Base-by-base conservation (phyloP, 106 monocot species). In the Phalaenopsis aphrodite region DNA sequence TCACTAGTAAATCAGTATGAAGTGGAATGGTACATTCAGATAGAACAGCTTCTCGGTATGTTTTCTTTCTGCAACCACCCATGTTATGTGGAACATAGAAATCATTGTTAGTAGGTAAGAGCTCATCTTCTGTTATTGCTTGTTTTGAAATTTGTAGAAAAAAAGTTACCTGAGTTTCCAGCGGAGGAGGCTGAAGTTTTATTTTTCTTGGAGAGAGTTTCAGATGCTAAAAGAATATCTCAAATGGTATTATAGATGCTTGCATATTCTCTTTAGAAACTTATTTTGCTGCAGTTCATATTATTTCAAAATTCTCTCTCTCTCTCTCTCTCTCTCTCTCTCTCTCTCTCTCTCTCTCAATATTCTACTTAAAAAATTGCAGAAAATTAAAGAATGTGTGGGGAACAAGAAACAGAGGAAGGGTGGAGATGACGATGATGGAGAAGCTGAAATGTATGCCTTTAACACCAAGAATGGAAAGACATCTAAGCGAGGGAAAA, bases 1-100 rank as follows among this genome's bases (percentile, higher is more conserved):
- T 90, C 96, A 18, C 79, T 97, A 48, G 93, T 97, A 43, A 97
- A 90, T 75, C 95, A 95, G 82, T 95, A 95, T 24, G 95, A 95
- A 56, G 85, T 89, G 6, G 91, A 88, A 78, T 95, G 89, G 89
- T 95, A 84, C 81, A 55, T 86, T 46, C 87, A 84, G 46, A 96
- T 96, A 43, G 96, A 96, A 82, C 76, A 88, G 73, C 91, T 90
- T 19, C 85, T 96, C 17, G 84, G 93, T 96, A 81, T n/a, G 84
- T 49, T 76, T 30, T 76, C 8, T 69, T 69, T 74, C 12, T 41
- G 5, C 41, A 71, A 0, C 69, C 38, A 69, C 21, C 61, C 18
- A 61, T 61, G 4, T 21, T 19, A 48, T 48, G 48, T 0, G 23
- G 24, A 65, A 65, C 8, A 65, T 65, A 23, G 4, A 24, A 24